Evolutionary conservation across 1,139 yeast species (phyloP).

Genomic region (Yamadazyma oceani): DNA sequence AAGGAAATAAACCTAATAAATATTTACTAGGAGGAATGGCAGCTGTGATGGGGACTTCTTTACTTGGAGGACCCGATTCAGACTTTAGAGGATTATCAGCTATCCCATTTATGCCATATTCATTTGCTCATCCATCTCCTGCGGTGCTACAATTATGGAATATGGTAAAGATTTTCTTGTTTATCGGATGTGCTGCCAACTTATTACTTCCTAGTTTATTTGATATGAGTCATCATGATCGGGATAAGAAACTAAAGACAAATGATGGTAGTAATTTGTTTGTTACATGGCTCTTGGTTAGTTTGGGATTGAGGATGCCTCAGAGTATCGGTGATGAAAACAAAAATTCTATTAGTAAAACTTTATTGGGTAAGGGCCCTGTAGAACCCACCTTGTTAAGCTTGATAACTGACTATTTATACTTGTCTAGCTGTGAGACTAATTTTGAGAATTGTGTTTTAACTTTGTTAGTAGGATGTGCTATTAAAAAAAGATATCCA

Average conservation of each 20-base stretch:
- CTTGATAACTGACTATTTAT: constrained; percentile 29
- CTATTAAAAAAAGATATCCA: constrained; percentile 26
- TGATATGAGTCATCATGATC: constrained; percentile 1
- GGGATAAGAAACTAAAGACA: constrained; percentile 2
- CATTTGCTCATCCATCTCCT: constrained; percentile 26
- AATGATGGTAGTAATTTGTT: constrained; percentile 8
- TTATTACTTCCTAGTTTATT: constrained; percentile 26
- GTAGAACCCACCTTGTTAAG: constrained; percentile 14
- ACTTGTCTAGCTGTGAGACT: constrained; percentile 31
- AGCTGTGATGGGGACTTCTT: constrained; percentile 49
- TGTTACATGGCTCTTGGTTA: constrained; percentile 27
- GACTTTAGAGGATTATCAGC: constrained; percentile 44
- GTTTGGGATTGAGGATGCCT: constrained; percentile 34
- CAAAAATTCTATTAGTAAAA: constrained; percentile 20
- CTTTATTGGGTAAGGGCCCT: constrained; percentile 25
- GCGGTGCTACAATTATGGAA: constrained; percentile 27
- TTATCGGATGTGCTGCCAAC: constrained; percentile 27
- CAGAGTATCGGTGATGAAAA: constrained; percentile 18
- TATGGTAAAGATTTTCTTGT: constrained; percentile 25
- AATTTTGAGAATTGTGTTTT: constrained; percentile 41
- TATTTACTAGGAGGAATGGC: constrained; percentile 57
- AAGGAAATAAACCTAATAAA: constrained; percentile 27
- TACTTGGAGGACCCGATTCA: constrained; percentile 33
- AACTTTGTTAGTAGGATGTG: constrained; percentile 29
- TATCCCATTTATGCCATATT: constrained; percentile 33